These are phyloP conservation scores for Skeletonema grethae DNA, from an alignment of 108 stramenopile genomes.

Conservation along the genomic window DNA sequence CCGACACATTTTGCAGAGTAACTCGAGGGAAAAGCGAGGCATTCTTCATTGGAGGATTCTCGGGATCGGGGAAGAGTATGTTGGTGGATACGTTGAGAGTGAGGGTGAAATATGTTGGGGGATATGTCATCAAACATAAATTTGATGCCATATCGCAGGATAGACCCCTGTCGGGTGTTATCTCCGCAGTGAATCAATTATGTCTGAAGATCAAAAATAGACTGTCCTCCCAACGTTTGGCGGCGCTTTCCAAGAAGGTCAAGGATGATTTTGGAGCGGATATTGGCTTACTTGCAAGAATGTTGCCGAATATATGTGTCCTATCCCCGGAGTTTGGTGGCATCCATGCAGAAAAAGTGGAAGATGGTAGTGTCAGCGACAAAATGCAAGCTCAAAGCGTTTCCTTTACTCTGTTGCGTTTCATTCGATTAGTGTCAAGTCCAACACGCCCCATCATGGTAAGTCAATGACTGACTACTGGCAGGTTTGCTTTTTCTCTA, in stretches of 20 bases:
- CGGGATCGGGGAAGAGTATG: too few relatives aligned
- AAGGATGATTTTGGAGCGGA: conserved; percentile 24
- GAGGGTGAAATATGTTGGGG: conserved; percentile 1
- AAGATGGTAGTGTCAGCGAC: too few relatives aligned
- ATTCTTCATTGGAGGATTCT: too few relatives aligned
- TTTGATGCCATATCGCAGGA: conserved; percentile 35
- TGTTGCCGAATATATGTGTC: conserved; percentile 26
- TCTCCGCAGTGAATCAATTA: conserved; percentile 39
- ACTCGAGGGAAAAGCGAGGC: conserved; percentile 13
- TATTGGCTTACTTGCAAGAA: conserved; percentile 14
- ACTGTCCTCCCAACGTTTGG: background rate
- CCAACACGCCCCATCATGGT: too few relatives aligned
- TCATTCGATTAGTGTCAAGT: too few relatives aligned
- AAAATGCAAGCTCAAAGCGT: too few relatives aligned
- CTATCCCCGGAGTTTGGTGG: background rate
- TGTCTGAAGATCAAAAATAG: conserved; percentile 19
- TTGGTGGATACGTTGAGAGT: conserved; percentile 8
- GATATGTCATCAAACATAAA: conserved; percentile 22
- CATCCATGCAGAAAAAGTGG: background rate
- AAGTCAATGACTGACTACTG: too few relatives aligned
- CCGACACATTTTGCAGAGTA: conserved; percentile 36
- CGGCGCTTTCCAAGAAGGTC: conserved; percentile 18
- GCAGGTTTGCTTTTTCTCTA: too few relatives aligned
- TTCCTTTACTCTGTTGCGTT: too few relatives aligned
- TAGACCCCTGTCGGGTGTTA: background rate